Conservation (phyloP, 208 protist species). For the Acanthamoeba castellanii region DNA sequence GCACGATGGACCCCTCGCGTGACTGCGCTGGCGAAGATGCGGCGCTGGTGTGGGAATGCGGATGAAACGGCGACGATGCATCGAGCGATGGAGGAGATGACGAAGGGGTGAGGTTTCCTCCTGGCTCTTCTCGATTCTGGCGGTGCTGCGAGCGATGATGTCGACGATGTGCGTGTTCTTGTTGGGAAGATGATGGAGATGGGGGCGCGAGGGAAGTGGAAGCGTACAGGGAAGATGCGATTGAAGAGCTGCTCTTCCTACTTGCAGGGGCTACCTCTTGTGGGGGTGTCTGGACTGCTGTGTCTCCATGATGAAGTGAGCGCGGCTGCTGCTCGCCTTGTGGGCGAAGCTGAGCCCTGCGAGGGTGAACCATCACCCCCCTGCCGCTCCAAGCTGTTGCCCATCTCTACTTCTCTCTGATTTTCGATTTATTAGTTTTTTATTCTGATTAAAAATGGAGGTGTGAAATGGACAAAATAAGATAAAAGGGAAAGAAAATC, state of each 20-base stretch:
- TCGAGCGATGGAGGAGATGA: background rate
- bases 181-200: background rate
- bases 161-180: background rate
- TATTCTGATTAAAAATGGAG: too few relatives aligned
- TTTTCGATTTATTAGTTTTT: too few relatives aligned
- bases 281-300: conserved; percentile 18
- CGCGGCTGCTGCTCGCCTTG: background rate
- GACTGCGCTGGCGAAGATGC: background rate
- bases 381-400: background rate
- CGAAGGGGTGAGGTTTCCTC: background rate
- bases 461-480: too few relatives aligned
- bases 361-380: background rate
- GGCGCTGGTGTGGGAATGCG: background rate
- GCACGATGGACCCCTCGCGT: background rate
- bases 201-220: background rate
- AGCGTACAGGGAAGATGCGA: background rate
- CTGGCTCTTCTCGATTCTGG: background rate
- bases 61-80: background rate
- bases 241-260: background rate
- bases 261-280: background rate
- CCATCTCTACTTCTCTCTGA: background rate
- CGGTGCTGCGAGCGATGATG: background rate
- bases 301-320: background rate
- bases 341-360: background rate
- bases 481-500: background rate